A percentile compares a stretch with the other conserved stretches of the same genome.
Evolutionary conservation across 495 filamentous ascomycete genomes (phyloP).

Genomic region (Saxophila tyrrhenica): DNA sequence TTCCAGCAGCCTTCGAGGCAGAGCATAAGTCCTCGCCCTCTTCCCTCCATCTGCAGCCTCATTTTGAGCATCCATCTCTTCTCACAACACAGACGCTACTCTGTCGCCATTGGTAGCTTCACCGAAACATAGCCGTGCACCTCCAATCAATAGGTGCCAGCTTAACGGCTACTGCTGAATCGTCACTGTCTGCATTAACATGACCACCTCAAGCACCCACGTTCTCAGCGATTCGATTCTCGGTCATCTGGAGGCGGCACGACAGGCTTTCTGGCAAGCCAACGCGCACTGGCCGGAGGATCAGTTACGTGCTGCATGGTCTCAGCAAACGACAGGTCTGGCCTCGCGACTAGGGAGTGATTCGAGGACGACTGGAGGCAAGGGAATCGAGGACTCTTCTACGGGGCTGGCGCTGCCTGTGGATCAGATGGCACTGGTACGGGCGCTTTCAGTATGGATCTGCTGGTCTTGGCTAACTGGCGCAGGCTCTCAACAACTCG

Average conservation of each 20-base stretch:
- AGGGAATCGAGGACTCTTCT: not conserved
- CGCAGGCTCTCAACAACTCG: not conserved
- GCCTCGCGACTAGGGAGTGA: not conserved
- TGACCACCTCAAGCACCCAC: not conserved
- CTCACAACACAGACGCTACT: not conserved
- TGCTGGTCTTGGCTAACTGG: not conserved
- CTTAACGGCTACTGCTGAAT: not conserved
- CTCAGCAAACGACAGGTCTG: slow-evolving; percentile 11
- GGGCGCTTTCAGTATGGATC: not conserved
- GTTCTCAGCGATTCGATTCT: not conserved
- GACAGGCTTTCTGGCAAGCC: slow-evolving; percentile 1
- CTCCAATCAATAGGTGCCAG: not conserved
- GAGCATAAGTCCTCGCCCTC: not conserved
- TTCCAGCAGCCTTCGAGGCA: not conserved
- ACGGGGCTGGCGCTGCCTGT: not conserved
- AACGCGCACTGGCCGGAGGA: slow-evolving; percentile 12
- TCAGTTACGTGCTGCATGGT: slow-evolving; percentile 12
- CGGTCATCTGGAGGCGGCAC: not conserved
- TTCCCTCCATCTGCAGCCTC: not conserved
- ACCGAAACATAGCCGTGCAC: not conserved
- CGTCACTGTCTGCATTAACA: not conserved
- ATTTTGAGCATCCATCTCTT: not conserved
- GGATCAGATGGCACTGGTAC: not conserved
- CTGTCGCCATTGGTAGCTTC: not conserved
- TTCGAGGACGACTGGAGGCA: not conserved